Percentiles rank a stretch among this genome's conserved stretches.
Evolutionary conservation across 495 filamentous ascomycete genomes (phyloP).

Genomic region (Ascodesmis nigricans): DNA sequence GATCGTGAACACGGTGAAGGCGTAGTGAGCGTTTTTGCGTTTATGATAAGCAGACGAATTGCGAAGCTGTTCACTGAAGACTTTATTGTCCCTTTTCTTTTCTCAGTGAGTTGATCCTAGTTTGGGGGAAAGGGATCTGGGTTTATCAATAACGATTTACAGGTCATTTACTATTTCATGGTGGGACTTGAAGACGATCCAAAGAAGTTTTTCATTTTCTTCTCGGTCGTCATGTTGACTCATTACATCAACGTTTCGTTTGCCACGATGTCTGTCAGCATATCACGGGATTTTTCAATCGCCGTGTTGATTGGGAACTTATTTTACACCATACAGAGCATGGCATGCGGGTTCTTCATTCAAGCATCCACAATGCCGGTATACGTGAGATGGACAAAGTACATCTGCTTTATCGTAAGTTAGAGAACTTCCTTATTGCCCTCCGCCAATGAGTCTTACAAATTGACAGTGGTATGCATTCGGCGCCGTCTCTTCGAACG

Average conservation of each 20-base stretch:
- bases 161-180: conserved; percentile 53
- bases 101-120: conserved; percentile 23
- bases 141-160: background rate
- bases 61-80: conserved; percentile 46
- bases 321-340: conserved; percentile 43
- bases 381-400: conserved; percentile 52
- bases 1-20: conserved; percentile 51
- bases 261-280: conserved; percentile 35
- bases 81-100: conserved; percentile 43
- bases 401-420: conserved; percentile 31
- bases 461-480: conserved; percentile 38
- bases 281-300: conserved; percentile 38
- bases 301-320: conserved; percentile 45
- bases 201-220: conserved; percentile 44
- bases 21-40: conserved; percentile 42
- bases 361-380: conserved; percentile 48
- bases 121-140: background rate
- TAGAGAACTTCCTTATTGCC: background rate
- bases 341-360: conserved; percentile 52
- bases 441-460: too few relatives aligned
- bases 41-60: conserved; percentile 40
- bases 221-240: conserved; percentile 36
- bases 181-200: conserved; percentile 40
- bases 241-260: conserved; percentile 47
- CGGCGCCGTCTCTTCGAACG: conserved; percentile 42